phyloP scores from a whole-genome alignment of 2,329 filamentous ascomycete species.

The Ophiostoma angusticollis region DNA sequence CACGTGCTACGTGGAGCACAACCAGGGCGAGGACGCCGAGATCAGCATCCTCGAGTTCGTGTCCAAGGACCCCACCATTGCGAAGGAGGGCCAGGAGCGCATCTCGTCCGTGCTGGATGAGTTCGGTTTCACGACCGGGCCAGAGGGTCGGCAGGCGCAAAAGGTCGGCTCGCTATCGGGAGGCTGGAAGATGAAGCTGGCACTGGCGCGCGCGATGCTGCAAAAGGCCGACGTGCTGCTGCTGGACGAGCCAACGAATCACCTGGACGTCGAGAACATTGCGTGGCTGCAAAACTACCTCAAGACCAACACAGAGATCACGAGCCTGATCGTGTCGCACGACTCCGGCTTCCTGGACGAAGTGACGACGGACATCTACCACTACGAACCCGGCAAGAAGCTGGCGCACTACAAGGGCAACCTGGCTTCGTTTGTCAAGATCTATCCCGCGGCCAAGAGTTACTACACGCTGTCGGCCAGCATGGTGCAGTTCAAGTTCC shows the following conservation, averaged over 20 bases:
- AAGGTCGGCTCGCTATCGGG: slow-evolving; percentile 90
- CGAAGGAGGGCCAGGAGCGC: slow-evolving; percentile 62
- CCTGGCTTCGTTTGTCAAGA: slow-evolving; percentile 69
- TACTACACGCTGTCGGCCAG: slow-evolving; percentile 93
- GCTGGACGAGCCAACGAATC: slow-evolving; percentile 97
- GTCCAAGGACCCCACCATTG: slow-evolving; percentile 75
- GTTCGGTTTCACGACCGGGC: slow-evolving; percentile 86
- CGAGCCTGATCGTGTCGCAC: slow-evolving; percentile 94
- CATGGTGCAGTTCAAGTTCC: slow-evolving; percentile 94
- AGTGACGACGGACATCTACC: slow-evolving; percentile 97
- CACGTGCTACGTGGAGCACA: slow-evolving; percentile 98
- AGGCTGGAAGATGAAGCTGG: slow-evolving; percentile 99
- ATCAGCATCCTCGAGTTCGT: slow-evolving; percentile 93
- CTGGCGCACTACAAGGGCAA: slow-evolving; percentile 76
- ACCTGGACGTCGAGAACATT: slow-evolving; percentile 91
- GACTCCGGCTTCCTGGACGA: slow-evolving; percentile 95
- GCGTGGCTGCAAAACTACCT: slow-evolving; percentile 93
- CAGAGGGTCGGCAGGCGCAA: slow-evolving; percentile 76
- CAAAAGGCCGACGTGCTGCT: slow-evolving; percentile 92
- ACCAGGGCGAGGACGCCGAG: slow-evolving; percentile 94
- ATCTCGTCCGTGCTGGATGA: slow-evolving; percentile 76
- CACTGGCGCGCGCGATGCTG: slow-evolving; percentile 89
- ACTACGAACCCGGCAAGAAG: slow-evolving; percentile 95
- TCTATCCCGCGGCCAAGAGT: slow-evolving; percentile 87
- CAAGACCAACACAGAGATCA: slow-evolving; percentile 91